Evolutionary conservation across 768 basidiomycete species (phyloP), one percentile per base, ranked within the genome.

Genomic region (Lepiota venenata): DNA sequence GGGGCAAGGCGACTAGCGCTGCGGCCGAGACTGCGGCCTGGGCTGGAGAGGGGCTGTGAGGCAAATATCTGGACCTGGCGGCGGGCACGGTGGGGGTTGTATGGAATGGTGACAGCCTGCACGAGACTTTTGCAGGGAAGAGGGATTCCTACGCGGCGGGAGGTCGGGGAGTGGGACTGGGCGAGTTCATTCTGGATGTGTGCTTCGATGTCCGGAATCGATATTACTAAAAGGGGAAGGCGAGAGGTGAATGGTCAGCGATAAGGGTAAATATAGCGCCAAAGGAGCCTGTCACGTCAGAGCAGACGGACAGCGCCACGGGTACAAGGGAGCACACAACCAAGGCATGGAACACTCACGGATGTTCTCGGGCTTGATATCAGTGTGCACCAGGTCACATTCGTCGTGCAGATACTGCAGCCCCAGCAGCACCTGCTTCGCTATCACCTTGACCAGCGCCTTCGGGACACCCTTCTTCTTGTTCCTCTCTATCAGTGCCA

Each of bases 291-390:
- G 43, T 42, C 54, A 56, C 50, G 55, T 58, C 58, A 58, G 43
- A 45, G 47, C 46, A 56, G 52, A 58, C 35, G 55, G 59, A 56
- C 50, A 46, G 43, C 41, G 49, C 58, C 35, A 35, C 36, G 50
- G 44, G 20, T 20, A 35, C 46, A 16, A 56, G 55, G 46, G 46
- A 36, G 11, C 20, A 47, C 40, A 37, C 32, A 46, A 55, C 52
- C 25, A 47, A 41, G 40, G 21, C 56, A 8, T 3, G 37, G 46
- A 57, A 56, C 11, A 77, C 92, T 76, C 65, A 95, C 93, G 74
- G 56, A 97, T 93, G 66, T 97, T 97, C 77, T 97, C 94, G 52
- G 93, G 94, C 70, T 97, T 95, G 56, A 95, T 87, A 61, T 91
- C 89, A 18, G 94, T 97, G 65, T 97, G 94, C 22, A 95, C 91